Percentiles rank a stretch among this genome's conserved stretches.
Conservation (phyloP, 495 filamentous ascomycete genomes). For the Aspergillus panamensis region DNA sequence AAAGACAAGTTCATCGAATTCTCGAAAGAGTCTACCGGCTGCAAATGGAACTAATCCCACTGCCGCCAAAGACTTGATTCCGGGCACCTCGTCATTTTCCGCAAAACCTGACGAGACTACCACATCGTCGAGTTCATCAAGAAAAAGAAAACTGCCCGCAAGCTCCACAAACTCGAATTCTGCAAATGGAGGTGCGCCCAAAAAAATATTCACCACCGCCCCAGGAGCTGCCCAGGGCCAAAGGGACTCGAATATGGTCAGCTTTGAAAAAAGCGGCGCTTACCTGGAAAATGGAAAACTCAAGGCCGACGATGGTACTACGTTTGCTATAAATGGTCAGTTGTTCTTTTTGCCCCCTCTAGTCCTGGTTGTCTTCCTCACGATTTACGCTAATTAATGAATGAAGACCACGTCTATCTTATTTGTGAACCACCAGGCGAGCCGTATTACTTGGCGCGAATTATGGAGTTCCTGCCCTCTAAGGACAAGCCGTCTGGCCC, state of each 20-base stretch:
- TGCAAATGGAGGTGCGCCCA: conserved; percentile 36
- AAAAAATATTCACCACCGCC: conserved; percentile 46
- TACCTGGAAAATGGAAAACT: conserved; percentile 74
- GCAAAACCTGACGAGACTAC: conserved; percentile 43
- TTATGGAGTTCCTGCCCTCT: conserved; percentile 93
- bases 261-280: conserved; percentile 68
- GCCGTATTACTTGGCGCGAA: conserved; percentile 93
- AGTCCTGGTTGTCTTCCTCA: conserved; percentile 17
- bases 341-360: conserved; percentile 24
- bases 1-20: conserved; percentile 37
- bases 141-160: conserved; percentile 79
- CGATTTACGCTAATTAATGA: conserved; percentile 20
- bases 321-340: conserved; percentile 81
- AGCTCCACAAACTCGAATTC: conserved; percentile 41
- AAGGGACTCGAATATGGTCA: conserved; percentile 73
- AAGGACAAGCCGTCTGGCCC: conserved; percentile 67
- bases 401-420: conserved; percentile 89
- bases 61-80: conserved; percentile 53
- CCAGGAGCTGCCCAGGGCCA: conserved; percentile 37
- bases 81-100: conserved; percentile 61
- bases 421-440: conserved; percentile 97
- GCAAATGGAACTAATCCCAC: conserved; percentile 31
- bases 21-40: conserved; percentile 44
- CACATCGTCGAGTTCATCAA: conserved; percentile 44
- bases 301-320: conserved; percentile 85